Evolutionary conservation across 495 filamentous ascomycete genomes (phyloP), one percentile per base, ranked within the genome.

Genomic region (Penicillium daleae): DNA sequence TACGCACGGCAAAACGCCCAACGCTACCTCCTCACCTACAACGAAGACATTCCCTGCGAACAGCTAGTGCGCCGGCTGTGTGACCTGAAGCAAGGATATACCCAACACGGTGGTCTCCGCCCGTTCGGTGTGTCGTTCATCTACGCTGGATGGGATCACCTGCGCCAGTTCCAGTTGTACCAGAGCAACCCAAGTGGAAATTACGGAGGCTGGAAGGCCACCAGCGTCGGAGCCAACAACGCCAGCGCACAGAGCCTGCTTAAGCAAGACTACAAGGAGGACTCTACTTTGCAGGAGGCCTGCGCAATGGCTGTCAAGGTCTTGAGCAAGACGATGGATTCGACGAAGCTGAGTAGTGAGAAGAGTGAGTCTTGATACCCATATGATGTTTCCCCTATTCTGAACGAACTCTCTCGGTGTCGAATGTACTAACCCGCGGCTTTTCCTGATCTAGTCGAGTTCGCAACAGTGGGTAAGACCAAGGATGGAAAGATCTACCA

Each of bases 211-310:
- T 99, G 95, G 95, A 98, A 98, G 80, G 95, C 95, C 15, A 99
- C 95, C 58, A 97, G 92, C 66, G 92, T 97, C 24, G 95, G 95
- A 35, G 95, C 96, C 62, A 98, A 98, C 84, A 97, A 98, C 74
- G 95, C 96, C 52, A 96, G 92, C 70, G 96, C 96, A 27, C 94
- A 97, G 80, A 97, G 92, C 80, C 80, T 99, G 71, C 79, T 99
- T 74, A 99, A 99, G 86, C 95, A 99, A 76, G 95, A 99, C 76
- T 99, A 98, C 80, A 97, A 98, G 85, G 95, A 98, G 79, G 92
- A 97, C 66, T 96, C 91, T 71, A 87, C 91, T 64, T 78, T 99
- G 73, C 92, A 97, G 83, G 94, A 98, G 82, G 95, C 95, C 7
- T 98, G 95, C 80, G 93, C 87, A 42, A 89, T 97, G 86, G 95